A percentile compares a stretch with the other conserved stretches of the same genome.
Evolutionary conservation across 2,329 filamentous ascomycete species (phyloP).

Genomic region (Thelonectria discophora): DNA sequence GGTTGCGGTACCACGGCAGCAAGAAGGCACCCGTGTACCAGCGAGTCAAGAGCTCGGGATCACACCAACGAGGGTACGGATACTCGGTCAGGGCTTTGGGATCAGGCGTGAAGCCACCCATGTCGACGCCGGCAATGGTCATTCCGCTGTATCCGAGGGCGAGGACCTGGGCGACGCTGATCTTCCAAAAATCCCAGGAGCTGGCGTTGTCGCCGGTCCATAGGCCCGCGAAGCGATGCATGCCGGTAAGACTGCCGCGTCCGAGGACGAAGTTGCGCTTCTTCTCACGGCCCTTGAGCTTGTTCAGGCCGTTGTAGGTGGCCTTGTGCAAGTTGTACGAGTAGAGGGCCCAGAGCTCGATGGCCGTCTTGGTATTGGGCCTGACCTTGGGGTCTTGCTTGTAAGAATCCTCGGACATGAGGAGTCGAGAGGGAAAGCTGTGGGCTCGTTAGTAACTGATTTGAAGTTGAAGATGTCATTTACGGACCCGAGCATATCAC

Average conservation of each 20-base stretch:
- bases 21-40: slow-evolving; percentile 10
- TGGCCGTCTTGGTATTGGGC: slow-evolving; percentile 7
- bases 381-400: not conserved
- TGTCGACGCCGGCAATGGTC: slow-evolving; percentile 9
- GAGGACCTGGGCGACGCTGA: slow-evolving; percentile 2
- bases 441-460: not conserved
- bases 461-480: no score
- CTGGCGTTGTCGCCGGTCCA: slow-evolving; percentile 17
- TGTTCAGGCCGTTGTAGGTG: slow-evolving; percentile 12
- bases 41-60: slow-evolving; percentile 8
- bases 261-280: slow-evolving; percentile 16
- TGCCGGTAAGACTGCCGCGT: slow-evolving; percentile 15
- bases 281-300: slow-evolving; percentile 13
- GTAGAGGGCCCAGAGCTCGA: slow-evolving; percentile 11
- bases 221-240: slow-evolving; percentile 9
- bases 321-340: slow-evolving; percentile 15
- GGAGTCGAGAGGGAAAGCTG: not conserved
- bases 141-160: slow-evolving; percentile 4
- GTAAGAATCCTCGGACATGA: slow-evolving; percentile 7
- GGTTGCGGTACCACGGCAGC: slow-evolving; percentile 15
- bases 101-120: slow-evolving; percentile 7
- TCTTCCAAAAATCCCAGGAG: slow-evolving; percentile 14
- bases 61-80: not conserved
- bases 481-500: slow-evolving; percentile 10
- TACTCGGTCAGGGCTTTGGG: not conserved